A percentile compares a stretch with the other conserved stretches of the same genome.
These are phyloP conservation scores for Trametes sanguinea DNA, from an alignment of 768 basidiomycete genomes.

Conservation along the genomic window DNA sequence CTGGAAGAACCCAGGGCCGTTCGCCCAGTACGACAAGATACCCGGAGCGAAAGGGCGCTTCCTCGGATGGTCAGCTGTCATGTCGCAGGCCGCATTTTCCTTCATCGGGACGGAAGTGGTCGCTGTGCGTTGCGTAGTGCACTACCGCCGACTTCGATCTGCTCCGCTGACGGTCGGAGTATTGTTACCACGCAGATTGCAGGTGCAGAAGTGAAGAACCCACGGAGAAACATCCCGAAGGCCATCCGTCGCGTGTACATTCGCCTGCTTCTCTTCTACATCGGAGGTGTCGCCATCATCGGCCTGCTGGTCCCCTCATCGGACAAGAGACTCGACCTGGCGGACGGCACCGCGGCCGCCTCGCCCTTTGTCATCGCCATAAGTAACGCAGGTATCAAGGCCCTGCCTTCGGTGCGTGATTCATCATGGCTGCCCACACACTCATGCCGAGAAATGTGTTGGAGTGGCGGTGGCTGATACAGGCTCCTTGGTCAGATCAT, in stretches of 20 bases:
- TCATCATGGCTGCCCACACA: background rate
- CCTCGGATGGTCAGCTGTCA: slow-evolving; percentile 51
- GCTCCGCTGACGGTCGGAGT: background rate
- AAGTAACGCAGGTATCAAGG: slow-evolving; percentile 56
- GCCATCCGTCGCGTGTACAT: slow-evolving; percentile 49
- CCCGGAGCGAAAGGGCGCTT: slow-evolving; percentile 53
- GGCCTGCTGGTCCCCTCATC: slow-evolving; percentile 52
- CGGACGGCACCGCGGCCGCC: slow-evolving; percentile 42
- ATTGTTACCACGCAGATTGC: slow-evolving; percentile 33
- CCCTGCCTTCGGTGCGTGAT: slow-evolving; percentile 47
- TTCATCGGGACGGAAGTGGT: slow-evolving; percentile 60
- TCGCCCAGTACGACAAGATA: slow-evolving; percentile 44
- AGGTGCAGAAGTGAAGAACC: slow-evolving; percentile 54
- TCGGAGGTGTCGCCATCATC: slow-evolving; percentile 45
- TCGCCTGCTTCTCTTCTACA: slow-evolving; percentile 51
- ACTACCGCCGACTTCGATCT: background rate
- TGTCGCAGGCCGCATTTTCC: slow-evolving; percentile 61
- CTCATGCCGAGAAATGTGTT: too few species aligned
- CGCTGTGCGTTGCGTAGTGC: slow-evolving; percentile 34
- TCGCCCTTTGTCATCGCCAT: slow-evolving; percentile 64
- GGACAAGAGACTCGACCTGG: slow-evolving; percentile 42
- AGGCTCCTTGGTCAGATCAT: slow-evolving; percentile 25
- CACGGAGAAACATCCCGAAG: slow-evolving; percentile 44
- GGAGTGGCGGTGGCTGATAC: background rate
- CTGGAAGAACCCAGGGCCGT: slow-evolving; percentile 59